Evolutionary conservation across 306 rosid genomes (phyloP).

Genomic region (Lablab purpureus): DNA sequence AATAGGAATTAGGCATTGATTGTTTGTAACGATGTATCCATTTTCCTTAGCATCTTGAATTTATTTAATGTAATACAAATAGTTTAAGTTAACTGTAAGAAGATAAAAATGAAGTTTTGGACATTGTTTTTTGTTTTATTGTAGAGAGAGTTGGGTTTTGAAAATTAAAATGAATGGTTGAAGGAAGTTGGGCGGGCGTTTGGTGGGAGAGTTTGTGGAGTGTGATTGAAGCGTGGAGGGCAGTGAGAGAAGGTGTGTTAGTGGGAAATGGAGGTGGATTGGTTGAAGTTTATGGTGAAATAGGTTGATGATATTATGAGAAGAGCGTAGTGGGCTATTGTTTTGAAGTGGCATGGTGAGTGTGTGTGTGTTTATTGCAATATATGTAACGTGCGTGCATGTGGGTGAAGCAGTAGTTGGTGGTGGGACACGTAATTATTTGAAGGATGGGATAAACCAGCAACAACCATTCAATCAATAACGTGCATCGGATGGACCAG

Average conservation of each 20-base stretch:
- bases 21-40: slow-evolving; percentile 47
- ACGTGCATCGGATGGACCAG: slow-evolving; percentile 41
- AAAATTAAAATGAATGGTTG: slow-evolving; percentile 43
- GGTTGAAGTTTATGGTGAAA: slow-evolving; percentile 3
- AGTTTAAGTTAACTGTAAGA: slow-evolving; percentile 22
- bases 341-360: slow-evolving; percentile 29
- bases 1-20: slow-evolving; percentile 43
- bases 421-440: slow-evolving; percentile 46
- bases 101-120: background rate
- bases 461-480: slow-evolving; percentile 41
- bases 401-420: slow-evolving; percentile 40
- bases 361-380: slow-evolving; percentile 23
- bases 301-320: background rate
- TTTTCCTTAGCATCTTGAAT: slow-evolving; percentile 36
- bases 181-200: slow-evolving; percentile 17
- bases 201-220: background rate
- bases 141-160: background rate
- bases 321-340: background rate
- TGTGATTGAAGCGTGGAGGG: slow-evolving; percentile 21
- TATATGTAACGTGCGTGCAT: slow-evolving; percentile 47
- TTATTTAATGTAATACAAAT: slow-evolving; percentile 37
- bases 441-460: slow-evolving; percentile 5
- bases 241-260: background rate
- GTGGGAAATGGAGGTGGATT: slow-evolving; percentile 31
- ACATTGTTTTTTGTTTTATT: background rate